Base-by-base conservation (phyloP, 768 basidiomycete species). In the Leccinum barrowsii region DNA sequence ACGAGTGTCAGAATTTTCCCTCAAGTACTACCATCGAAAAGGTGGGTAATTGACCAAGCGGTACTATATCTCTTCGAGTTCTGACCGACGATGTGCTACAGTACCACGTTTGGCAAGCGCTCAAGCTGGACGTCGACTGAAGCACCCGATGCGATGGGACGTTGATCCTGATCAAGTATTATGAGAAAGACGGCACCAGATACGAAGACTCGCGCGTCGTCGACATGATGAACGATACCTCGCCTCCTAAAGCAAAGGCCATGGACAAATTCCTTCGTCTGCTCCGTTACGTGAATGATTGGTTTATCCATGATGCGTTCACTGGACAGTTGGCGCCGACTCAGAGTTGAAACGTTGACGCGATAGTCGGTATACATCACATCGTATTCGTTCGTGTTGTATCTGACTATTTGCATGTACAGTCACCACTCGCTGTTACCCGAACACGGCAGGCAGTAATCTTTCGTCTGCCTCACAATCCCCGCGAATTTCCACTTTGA, bases 401-500 rank as follows among this genome's bases (percentile, higher is more conserved):
- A 55, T 47, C 28, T 50, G 21, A 51, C 48, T 60, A 40, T 22
- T 21, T 64, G 60, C 13, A 30, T 47, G 37, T 61, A 40, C 32
- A 50, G 34, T 51, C 26, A 17, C 26, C 30, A 35, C 49, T 21
- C 21, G 4, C 7, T 3, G 17, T 59, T 57, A 62, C 26, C 37
- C 19, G 26, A 70, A 64, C 32, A 63, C 56, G 28, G 64, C 65
- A 40, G 60, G 64, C 17, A 65, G 57, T 22, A 69, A 52, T 55
- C 69, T 65, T 32, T 65, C 58, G 50, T 87, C 84, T 7, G 70
- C 65, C 30, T 71, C 72, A 28, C 72, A 72, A 61, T 82, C 76
- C 5, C 85, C 85, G 5, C 73, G 63, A 37, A 92, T 66, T 5
- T 84, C 77, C 4, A 91, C 79, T 60, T 78, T 84, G 22, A 85